A percentile compares a stretch with the other conserved stretches of the same genome.
Evolutionary conservation across 164 flowering plant genomes (phyloP).

Genomic region (Brasenia schreberi): DNA sequence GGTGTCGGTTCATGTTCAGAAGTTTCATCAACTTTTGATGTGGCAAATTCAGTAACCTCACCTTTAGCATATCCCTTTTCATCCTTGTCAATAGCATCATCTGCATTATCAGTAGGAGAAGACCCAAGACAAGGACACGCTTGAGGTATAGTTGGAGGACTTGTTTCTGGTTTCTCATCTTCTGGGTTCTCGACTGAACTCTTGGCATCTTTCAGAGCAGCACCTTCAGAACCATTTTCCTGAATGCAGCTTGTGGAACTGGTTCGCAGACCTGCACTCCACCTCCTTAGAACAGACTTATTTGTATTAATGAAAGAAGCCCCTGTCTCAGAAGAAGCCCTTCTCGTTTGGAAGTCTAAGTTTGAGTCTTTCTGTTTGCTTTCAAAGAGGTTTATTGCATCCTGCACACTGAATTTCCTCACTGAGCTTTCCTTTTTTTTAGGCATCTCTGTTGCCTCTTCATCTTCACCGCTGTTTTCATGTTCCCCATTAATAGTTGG

Average conservation of each 20-base stretch:
- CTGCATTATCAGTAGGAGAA: background rate
- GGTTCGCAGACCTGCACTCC: conserved; percentile 78
- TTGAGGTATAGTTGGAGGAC: background rate
- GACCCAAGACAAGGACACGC: background rate
- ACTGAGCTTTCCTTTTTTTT: conserved; percentile 38
- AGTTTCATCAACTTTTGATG: conserved; percentile 16
- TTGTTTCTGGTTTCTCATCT: conserved; percentile 11
- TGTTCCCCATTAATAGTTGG: conserved; percentile 26
- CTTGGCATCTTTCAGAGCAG: background rate
- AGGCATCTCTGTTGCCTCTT: conserved; percentile 27
- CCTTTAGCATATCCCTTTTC: background rate
- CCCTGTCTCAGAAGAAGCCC: conserved; percentile 17
- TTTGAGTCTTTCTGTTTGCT: conserved; percentile 61
- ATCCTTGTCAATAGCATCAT: conserved; percentile 14
- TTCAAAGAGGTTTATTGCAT: conserved; percentile 81
- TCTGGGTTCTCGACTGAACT: background rate
- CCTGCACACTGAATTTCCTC: conserved; percentile 71
- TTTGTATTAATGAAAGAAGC: conserved; percentile 16
- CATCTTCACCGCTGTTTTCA: conserved; percentile 43
- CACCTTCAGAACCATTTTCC: conserved; percentile 15
- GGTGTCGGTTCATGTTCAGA: conserved; percentile 19
- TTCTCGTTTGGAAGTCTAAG: conserved; percentile 32
- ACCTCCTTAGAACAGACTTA: conserved; percentile 73
- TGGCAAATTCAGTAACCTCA: background rate
- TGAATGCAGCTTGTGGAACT: conserved; percentile 25